These are phyloP conservation scores for Argentina anserina DNA, from an alignment of 306 rosid species.

Conservation along the genomic window DNA sequence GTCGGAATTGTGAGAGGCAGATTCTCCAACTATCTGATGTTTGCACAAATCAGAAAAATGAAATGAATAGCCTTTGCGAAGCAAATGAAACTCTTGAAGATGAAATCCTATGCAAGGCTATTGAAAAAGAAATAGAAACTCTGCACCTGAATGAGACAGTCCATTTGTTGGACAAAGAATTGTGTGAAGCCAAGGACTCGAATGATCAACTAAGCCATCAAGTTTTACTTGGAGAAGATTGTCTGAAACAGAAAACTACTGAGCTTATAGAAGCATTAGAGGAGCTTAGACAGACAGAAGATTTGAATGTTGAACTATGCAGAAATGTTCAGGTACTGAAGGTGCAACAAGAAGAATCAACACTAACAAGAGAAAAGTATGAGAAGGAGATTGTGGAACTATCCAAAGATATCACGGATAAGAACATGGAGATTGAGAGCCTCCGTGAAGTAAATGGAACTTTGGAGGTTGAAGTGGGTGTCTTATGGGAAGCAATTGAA, in stretches of 20 bases:
- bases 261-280: conserved; percentile 62
- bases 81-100: conserved; percentile 46
- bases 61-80: conserved; percentile 50
- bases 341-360: conserved; percentile 52
- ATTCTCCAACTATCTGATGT: conserved; percentile 60
- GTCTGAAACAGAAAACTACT: conserved; percentile 41
- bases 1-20: conserved; percentile 49
- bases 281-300: conserved; percentile 50
- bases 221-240: conserved; percentile 41
- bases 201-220: conserved; percentile 50
- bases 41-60: conserved; percentile 50
- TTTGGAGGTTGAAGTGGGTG: conserved; percentile 51
- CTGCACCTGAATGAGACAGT: conserved; percentile 40
- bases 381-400: conserved; percentile 60
- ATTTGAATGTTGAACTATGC: conserved; percentile 52
- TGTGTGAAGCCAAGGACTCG: conserved; percentile 42
- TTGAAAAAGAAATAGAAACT: conserved; percentile 41
- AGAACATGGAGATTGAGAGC: conserved; percentile 54
- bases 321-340: conserved; percentile 53
- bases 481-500: conserved; percentile 54
- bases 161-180: conserved; percentile 44
- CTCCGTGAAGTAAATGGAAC: conserved; percentile 56
- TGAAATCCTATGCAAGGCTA: conserved; percentile 46
- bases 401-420: conserved; percentile 47
- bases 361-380: conserved; percentile 38